Conservation (phyloP, 1,284 basidiomycete genomes). For the Trametes pubescens region DNA sequence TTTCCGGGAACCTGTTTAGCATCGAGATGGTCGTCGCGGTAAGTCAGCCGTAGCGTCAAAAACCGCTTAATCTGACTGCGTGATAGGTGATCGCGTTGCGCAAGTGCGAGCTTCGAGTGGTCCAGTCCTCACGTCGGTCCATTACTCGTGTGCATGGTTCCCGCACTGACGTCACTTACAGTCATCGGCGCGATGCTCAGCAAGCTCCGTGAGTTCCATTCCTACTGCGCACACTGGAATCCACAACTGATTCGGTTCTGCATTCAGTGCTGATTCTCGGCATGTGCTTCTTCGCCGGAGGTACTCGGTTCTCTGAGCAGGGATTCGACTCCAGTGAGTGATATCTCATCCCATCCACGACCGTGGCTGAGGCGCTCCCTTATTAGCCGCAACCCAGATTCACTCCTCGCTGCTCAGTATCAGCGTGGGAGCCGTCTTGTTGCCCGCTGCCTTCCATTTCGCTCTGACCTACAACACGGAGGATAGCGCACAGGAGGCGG, state of each 20-base stretch:
- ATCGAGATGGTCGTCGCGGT: slow-evolving; percentile 80
- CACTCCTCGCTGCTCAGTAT: slow-evolving; percentile 86
- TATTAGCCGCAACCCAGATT: slow-evolving; percentile 75
- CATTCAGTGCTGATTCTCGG: slow-evolving; percentile 61
- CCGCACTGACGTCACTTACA: slow-evolving; percentile 36
- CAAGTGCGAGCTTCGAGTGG: slow-evolving; percentile 86
- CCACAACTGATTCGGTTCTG: background rate
- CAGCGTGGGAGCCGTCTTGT: slow-evolving; percentile 79
- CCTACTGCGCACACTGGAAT: background rate
- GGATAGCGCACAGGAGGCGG: slow-evolving; percentile 38
- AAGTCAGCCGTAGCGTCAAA: slow-evolving; percentile 32
- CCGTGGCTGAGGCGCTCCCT: background rate
- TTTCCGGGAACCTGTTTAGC: slow-evolving; percentile 44
- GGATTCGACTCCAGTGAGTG: slow-evolving; percentile 74
- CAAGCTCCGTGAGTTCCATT: slow-evolving; percentile 65
- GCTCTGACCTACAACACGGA: slow-evolving; percentile 50
- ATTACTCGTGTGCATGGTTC: slow-evolving; percentile 5
- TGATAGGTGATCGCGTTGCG: slow-evolving; percentile 77
- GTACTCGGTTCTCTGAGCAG: slow-evolving; percentile 80
- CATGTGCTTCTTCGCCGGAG: slow-evolving; percentile 85
- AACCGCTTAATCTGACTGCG: background rate
- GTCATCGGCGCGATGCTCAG: slow-evolving; percentile 84
- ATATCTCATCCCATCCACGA: background rate
- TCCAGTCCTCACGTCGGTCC: slow-evolving; percentile 71
- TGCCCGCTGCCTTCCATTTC: slow-evolving; percentile 83